phyloP scores from a whole-genome alignment of 129 eudicot species.

The Escallonia herrerae region DNA sequence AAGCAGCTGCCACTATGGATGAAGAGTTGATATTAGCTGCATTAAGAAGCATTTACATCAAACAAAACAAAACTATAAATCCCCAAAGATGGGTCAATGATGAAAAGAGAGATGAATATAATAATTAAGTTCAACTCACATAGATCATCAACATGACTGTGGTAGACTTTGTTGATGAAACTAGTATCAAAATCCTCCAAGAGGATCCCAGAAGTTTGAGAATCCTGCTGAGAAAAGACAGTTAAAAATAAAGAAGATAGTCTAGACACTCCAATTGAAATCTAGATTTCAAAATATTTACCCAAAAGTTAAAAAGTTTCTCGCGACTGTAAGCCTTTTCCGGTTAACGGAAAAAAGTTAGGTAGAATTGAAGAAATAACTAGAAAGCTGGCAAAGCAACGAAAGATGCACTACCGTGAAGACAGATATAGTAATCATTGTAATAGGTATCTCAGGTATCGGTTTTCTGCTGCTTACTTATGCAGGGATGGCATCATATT shows the following conservation, averaged over 20 bases:
- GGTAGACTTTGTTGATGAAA: slow-evolving; percentile 75
- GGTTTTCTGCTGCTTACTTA: neutral
- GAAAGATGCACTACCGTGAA: neutral
- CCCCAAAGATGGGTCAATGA: neutral
- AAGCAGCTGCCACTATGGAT: slow-evolving; percentile 76
- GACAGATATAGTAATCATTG: neutral
- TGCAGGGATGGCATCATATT: neutral
- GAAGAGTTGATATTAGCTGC: slow-evolving; percentile 90
- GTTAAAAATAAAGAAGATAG: neutral
- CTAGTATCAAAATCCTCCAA: slow-evolving; percentile 79
- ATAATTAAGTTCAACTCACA: slow-evolving; percentile 42
- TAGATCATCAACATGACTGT: slow-evolving; percentile 83
- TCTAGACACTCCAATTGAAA: neutral
- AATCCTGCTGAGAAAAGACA: slow-evolving; percentile 45
- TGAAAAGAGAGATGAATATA: neutral
- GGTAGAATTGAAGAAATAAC: neutral
- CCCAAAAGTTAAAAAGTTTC: too few species aligned
- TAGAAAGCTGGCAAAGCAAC: too few species aligned
- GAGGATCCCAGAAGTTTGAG: slow-evolving; percentile 65
- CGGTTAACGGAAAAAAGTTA: neutral
- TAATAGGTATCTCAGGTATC: neutral
- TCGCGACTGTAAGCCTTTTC: too few species aligned
- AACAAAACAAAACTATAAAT: too few species aligned
- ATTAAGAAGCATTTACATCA: neutral
- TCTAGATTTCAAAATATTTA: neutral